phyloP scores from a whole-genome alignment of 805 yeast genomes.

The Yarrowia sp. region DNA sequence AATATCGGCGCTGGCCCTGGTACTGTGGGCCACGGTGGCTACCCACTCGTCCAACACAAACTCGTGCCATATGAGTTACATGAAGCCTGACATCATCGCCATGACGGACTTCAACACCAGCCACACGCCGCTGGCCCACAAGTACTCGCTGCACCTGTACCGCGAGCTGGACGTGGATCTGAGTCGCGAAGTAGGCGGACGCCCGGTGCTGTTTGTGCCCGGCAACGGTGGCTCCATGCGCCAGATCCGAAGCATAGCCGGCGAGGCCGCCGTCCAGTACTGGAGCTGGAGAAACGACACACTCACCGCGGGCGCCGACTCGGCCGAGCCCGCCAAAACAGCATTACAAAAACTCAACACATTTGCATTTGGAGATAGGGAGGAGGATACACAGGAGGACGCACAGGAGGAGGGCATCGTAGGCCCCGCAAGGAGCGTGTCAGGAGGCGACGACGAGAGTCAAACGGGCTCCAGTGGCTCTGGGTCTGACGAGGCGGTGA shows the following conservation, averaged over 20 bases:
- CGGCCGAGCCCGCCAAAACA: not conserved
- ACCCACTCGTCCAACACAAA: not conserved
- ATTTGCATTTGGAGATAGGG: not conserved
- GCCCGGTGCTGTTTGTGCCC: conserved; percentile 83
- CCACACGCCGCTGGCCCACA: conserved; percentile 67
- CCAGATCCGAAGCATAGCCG: conserved; percentile 80
- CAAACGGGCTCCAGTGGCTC: no score
- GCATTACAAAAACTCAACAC: not conserved
- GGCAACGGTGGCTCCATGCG: conserved; percentile 91
- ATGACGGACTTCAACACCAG: conserved; percentile 60
- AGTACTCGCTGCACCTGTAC: conserved; percentile 76
- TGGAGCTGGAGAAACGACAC: not conserved
- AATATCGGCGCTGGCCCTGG: not conserved
- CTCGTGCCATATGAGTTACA: conserved; percentile 19
- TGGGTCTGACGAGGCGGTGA: no score
- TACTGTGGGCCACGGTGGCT: conserved; percentile 13
- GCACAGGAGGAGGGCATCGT: not conserved
- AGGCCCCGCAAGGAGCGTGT: not conserved
- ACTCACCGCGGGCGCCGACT: no score
- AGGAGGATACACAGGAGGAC: not conserved
- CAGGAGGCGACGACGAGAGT: no score
- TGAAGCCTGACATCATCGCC: conserved; percentile 13
- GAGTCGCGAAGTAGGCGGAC: conserved; percentile 54
- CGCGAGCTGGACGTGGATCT: conserved; percentile 63
- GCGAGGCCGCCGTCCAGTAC: conserved; percentile 20